Percentiles rank a stretch among this genome's conserved stretches.
phyloP scores from a whole-genome alignment of 1,139 yeast species.

The Saccharomycopsis hybrid region DNA sequence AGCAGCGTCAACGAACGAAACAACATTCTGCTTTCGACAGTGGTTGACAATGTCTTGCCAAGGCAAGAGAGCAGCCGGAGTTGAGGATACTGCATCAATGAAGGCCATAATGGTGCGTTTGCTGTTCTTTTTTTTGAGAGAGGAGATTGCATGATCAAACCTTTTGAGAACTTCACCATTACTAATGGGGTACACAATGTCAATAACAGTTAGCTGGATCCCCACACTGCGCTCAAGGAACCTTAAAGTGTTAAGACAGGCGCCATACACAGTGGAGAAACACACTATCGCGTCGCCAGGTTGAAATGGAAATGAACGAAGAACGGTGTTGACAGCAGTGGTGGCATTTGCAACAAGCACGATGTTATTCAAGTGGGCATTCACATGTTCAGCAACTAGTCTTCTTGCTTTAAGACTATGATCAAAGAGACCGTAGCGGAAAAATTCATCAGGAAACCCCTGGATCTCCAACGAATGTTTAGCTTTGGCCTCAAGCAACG shows the following conservation, averaged over 20 bases:
- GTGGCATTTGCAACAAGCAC: conserved; percentile 58
- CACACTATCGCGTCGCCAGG: conserved; percentile 51
- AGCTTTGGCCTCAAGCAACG: conserved; percentile 31
- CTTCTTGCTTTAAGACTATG: conserved; percentile 32
- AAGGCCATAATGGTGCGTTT: conserved; percentile 36
- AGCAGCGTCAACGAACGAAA: conserved; percentile 67
- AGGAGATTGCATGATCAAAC: conserved; percentile 30
- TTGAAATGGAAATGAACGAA: conserved; percentile 47
- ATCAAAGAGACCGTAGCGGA: conserved; percentile 26
- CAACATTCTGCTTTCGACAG: conserved; percentile 41
- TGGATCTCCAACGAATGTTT: conserved; percentile 30
- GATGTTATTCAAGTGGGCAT: conserved; percentile 39
- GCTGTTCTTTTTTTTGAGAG: conserved; percentile 18
- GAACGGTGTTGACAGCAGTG: conserved; percentile 50
- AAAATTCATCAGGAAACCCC: conserved; percentile 38
- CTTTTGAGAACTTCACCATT: conserved; percentile 40
- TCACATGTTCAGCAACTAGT: conserved; percentile 34
- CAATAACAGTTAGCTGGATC: conserved; percentile 39
- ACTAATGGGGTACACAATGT: conserved; percentile 43
- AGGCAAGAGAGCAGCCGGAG: conserved; percentile 60
- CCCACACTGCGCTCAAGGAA: conserved; percentile 40
- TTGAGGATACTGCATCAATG: conserved; percentile 57
- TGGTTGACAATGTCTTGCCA: conserved; percentile 42
- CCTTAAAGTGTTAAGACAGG: conserved; percentile 48
- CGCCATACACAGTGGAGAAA: conserved; percentile 49